Evolutionary conservation across 805 yeast genomes (phyloP).

Genomic region (Trichomonascus vanleenenianus): DNA sequence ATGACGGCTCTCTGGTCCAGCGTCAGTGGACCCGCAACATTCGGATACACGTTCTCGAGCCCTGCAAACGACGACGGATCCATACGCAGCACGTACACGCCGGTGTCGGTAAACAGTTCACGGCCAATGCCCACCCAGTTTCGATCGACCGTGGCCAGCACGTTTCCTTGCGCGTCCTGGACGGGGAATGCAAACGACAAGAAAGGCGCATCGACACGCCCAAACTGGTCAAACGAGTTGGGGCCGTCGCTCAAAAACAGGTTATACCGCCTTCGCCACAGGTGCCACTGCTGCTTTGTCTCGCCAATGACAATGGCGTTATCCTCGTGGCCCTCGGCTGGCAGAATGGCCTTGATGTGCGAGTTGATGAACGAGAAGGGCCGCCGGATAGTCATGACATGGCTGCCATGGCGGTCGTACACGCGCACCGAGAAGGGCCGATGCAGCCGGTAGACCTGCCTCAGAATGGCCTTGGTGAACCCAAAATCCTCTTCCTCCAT

Average conservation of each 20-base stretch:
- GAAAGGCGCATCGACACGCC: constrained; percentile 79
- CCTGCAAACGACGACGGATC: constrained; percentile 60
- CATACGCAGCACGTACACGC: constrained; percentile 81
- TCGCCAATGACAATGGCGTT: constrained; percentile 62
- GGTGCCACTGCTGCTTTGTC: constrained; percentile 87
- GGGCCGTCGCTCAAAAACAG: constrained; percentile 43
- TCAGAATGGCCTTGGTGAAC: constrained; percentile 54
- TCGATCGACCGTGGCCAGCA: constrained; percentile 74
- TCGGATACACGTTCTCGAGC: constrained; percentile 43
- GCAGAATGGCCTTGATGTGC: constrained; percentile 65
- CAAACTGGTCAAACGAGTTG: constrained; percentile 65
- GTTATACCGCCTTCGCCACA: constrained; percentile 86
- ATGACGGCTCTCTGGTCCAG: constrained; percentile 80
- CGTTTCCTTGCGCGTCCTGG: constrained; percentile 44
- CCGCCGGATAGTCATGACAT: constrained; percentile 48
- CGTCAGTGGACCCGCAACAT: constrained; percentile 42
- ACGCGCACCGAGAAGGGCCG: constrained; percentile 52
- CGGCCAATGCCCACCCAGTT: constrained; percentile 95
- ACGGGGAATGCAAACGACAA: constrained; percentile 83
- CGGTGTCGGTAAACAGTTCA: constrained; percentile 90
- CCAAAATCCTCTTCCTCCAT: constrained; percentile 79
- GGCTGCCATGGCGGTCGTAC: constrained; percentile 28
- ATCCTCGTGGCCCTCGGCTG: constrained; percentile 34
- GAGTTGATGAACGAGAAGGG: constrained; percentile 88
- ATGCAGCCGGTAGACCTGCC: constrained; percentile 79